These are phyloP conservation scores for Besnoitia besnoiti DNA, from an alignment of 169 alveolate species.

Conservation along the genomic window DNA sequence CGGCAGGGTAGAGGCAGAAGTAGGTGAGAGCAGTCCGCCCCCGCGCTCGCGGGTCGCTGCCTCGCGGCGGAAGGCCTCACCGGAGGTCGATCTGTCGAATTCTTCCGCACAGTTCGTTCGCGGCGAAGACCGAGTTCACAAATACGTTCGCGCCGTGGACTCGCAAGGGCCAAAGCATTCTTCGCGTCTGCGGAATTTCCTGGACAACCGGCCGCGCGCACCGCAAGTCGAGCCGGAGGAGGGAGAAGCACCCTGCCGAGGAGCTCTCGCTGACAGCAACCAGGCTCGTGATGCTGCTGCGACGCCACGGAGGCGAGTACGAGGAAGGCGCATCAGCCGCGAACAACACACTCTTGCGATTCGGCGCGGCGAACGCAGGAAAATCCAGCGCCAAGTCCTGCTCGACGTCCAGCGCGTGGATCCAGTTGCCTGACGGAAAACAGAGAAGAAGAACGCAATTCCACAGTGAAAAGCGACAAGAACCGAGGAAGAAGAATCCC, in stretches of 20 bases:
- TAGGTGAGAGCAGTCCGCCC: too few species aligned
- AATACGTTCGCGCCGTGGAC: slow-evolving; percentile 37
- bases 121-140: slow-evolving; percentile 40
- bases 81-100: slow-evolving; percentile 37
- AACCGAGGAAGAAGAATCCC: too few species aligned
- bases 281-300: slow-evolving; percentile 46
- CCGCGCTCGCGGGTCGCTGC: too few species aligned
- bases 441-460: not conserved
- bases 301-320: not conserved
- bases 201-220: slow-evolving; percentile 36
- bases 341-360: not conserved
- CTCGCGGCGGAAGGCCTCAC: too few species aligned
- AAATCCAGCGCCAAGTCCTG: not conserved
- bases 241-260: slow-evolving; percentile 41
- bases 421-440: slow-evolving; percentile 46
- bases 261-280: slow-evolving; percentile 46
- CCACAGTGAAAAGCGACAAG: too few species aligned
- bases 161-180: slow-evolving; percentile 53
- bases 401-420: slow-evolving; percentile 54
- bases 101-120: slow-evolving; percentile 28
- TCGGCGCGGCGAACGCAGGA: not conserved
- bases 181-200: slow-evolving; percentile 16
- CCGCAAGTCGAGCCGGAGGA: slow-evolving; percentile 42
- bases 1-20: too few species aligned
- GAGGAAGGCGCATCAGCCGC: not conserved